Base-by-base conservation (phyloP, 768 basidiomycete genomes). In the Cubamyces lactineus region DNA sequence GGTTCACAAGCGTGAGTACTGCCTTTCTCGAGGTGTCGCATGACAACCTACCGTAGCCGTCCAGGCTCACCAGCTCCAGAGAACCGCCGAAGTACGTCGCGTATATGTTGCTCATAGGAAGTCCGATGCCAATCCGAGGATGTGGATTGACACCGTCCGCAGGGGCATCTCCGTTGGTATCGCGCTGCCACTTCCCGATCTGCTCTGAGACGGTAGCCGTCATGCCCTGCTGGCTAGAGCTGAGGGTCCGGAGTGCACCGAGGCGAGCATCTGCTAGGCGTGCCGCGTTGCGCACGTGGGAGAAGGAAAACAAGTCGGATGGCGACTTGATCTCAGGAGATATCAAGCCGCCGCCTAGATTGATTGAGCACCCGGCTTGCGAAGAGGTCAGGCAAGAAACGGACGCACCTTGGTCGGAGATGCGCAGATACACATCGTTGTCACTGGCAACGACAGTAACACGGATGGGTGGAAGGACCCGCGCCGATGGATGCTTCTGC, bases 51-150 rank as follows among this genome's bases (percentile, higher is more conserved):
- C 92, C 92, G 86, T 89, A 92, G 60, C 91, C 91, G 68, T 94
- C 89, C 71, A 93, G 69, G 9, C 90, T 88, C 8, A 93, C 85
- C 17, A 94, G 74, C 60, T 92, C 88, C 45, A 94, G 72, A 2
- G 87, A 88, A 7, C 92, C 92, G 21, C 92, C 91, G 67, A 93
- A 92, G 74, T 93, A 94, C 84, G 87, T 92, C 61, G 92, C 86
- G 73, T 86, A 94, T 39, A 94, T 93, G 68, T 92, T 89, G 71
- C 92, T 91, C 91, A 94, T 92, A 0, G 92, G 91, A 19, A 94
- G 75, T 5, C 92, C 92, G 47, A 94, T 87, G 2, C 92, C 92
- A 58, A 94, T 89, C 45, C 83, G 79, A 47, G 83, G 82, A 72
- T 88, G 88, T 7, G 77, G 77, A 30, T 79, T 81, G 40, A 82